Evolutionary conservation across 2,329 filamentous ascomycete genomes (phyloP).

Genomic region (Fusarium algeriense): DNA sequence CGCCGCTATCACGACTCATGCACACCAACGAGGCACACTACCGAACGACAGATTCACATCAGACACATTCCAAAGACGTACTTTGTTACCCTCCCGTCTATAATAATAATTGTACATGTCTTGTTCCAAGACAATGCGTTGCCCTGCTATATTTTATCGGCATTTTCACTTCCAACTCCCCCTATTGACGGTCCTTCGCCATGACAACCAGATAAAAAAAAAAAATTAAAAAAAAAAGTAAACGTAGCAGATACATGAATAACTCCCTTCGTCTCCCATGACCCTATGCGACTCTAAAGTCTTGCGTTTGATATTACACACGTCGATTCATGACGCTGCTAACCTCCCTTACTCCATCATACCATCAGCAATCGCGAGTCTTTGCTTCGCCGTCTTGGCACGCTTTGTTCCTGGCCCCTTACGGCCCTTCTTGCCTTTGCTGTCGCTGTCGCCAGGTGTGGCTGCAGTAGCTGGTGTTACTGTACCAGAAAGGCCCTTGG

Average conservation of each 20-base stretch:
- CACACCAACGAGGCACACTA: neutral
- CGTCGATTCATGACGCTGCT: constrained; percentile 13
- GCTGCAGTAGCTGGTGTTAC: constrained; percentile 89
- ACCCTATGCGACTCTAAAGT: constrained; percentile 23
- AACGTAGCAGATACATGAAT: constrained; percentile 24
- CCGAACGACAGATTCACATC: neutral
- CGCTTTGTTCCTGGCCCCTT: constrained; percentile 60
- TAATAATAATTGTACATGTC: constrained; percentile 46
- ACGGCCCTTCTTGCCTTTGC: constrained; percentile 67
- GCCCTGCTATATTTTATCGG: constrained; percentile 35
- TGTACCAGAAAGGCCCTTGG: constrained; percentile 66
- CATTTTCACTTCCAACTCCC: constrained; percentile 44
- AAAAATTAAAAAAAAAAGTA: constrained; percentile 11
- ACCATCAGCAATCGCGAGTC: constrained; percentile 76
- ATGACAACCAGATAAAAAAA: constrained; percentile 17
- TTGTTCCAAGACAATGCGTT: constrained; percentile 10
- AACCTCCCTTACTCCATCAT: constrained; percentile 50
- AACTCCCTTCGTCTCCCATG: constrained; percentile 39
- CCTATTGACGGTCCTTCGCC: constrained; percentile 18
- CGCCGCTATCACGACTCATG: constrained; percentile 23
- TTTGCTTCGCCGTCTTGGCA: constrained; percentile 76
- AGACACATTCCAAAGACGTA: constrained; percentile 16
- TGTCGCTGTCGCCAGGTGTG: constrained; percentile 76
- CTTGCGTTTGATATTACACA: constrained; percentile 43
- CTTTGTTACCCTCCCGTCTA: constrained; percentile 43